Evolutionary conservation across 1,139 yeast genomes (phyloP), one percentile per base, ranked within the genome.

Genomic region (Pichia sp.): DNA sequence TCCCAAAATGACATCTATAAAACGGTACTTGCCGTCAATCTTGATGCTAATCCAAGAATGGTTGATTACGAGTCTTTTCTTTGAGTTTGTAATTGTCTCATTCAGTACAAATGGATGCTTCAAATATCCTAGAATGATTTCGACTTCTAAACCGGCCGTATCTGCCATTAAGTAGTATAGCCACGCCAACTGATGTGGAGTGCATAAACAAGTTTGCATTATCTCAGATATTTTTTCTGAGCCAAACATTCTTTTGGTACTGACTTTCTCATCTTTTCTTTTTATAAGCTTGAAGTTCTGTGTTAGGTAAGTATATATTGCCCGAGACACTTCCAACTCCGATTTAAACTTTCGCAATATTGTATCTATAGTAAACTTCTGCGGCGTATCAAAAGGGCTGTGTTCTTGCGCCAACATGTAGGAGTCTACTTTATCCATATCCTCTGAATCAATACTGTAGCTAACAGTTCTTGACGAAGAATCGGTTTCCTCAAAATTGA

Each of bases 41-140:
- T 85, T 66, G 1, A 90, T 82, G 1, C 96, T 82, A 52, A 90
- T 75, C 99, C 99, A 93, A 55, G 88, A 82, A 67, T 93, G 99
- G 63, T 90, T 89, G 43, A 83, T 73, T 37, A 81, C 80, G 51
- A 83, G 79, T 41, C 60, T 49, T 54, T 55, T 55, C 69, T 57
- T 55, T 18, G 60, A 51, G 42, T 56, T 56, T n/a, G 55, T 75
- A 70, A 54, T 41, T 7, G 53, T 49, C 40, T 62, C 65, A 41
- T 58, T 55, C 57, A 79, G 82, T 46, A 82, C 81, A 46, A 62
- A 64, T 4, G 96, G 96, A 34, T 83, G 79, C 64, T 91, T 89
- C 72, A 93, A 76, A 61, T 87, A 87, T 3, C 99, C 99, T 36
- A 82, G 72, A 1, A 93, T 82, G 1, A 90, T 75, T 58, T 87